A percentile compares a stretch with the other conserved stretches of the same genome.
Evolutionary conservation across 805 yeast species (phyloP).

Genomic region (Lachancea waltii): DNA sequence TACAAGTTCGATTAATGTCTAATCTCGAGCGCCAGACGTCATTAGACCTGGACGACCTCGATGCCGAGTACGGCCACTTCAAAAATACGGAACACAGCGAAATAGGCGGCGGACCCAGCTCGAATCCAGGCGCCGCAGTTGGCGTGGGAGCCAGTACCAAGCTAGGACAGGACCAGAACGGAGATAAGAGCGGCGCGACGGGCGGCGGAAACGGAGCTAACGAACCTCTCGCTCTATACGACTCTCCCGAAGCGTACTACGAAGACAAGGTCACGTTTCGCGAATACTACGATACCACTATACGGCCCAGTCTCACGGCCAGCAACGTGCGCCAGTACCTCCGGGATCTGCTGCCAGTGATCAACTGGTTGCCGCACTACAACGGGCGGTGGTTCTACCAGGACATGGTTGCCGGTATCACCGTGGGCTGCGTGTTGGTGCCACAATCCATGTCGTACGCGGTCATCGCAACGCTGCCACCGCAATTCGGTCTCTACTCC

Average conservation of each 20-base stretch:
- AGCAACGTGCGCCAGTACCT: constrained; percentile 42
- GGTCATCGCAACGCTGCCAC: constrained; percentile 67
- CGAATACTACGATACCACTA: constrained; percentile 19
- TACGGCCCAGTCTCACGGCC: constrained; percentile 22
- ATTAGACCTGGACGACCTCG: constrained; percentile 25
- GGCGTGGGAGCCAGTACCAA: no score
- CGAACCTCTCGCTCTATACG: not conserved
- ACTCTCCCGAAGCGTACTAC: constrained; percentile 14
- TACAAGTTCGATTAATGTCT: no score
- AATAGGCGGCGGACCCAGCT: not conserved
- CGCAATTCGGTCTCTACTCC: constrained; percentile 86
- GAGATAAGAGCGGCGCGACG: no score
- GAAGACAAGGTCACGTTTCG: constrained; percentile 18
- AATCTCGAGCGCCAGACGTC: no score
- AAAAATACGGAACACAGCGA: constrained; percentile 14
- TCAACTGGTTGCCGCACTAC: constrained; percentile 80
- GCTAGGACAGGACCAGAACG: no score
- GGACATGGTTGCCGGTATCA: constrained; percentile 85
- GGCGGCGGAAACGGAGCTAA: no score
- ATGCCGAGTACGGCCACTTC: constrained; percentile 25
- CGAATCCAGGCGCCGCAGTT: no score
- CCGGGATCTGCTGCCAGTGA: constrained; percentile 66
- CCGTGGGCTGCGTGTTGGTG: constrained; percentile 88
- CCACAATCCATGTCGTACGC: constrained; percentile 98
- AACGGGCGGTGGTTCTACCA: constrained; percentile 72